Conservation (phyloP, 176 grass and related monocot genomes). For the Eleusine indica region DNA sequence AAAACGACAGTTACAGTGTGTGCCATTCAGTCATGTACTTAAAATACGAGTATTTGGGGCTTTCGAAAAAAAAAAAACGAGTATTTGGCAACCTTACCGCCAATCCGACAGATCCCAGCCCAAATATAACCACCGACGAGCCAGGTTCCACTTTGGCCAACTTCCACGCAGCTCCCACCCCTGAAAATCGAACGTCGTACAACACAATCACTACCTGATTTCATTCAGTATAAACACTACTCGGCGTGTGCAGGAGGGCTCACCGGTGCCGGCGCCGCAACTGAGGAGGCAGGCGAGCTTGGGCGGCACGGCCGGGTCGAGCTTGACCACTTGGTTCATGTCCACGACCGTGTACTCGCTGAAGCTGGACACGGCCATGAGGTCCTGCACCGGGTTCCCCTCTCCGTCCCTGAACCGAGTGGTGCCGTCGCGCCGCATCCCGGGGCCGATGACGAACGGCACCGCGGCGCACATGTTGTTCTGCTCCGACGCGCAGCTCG, state of each 20-base stretch:
- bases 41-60: no score
- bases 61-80: background rate
- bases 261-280: conserved; percentile 66
- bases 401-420: conserved; percentile 56
- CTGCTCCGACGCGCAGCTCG: conserved; percentile 47
- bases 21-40: background rate
- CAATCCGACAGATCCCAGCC: conserved; percentile 74
- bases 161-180: conserved; percentile 77
- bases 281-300: conserved; percentile 70
- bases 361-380: conserved; percentile 71
- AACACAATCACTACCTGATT: background rate
- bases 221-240: background rate
- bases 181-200: conserved; percentile 32
- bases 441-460: conserved; percentile 25
- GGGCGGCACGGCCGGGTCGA: conserved; percentile 54
- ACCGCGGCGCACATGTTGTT: conserved; percentile 62
- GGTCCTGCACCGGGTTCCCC: conserved; percentile 52
- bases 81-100: conserved; percentile 36
- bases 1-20: background rate
- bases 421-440: conserved; percentile 75
- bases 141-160: conserved; percentile 55
- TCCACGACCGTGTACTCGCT: conserved; percentile 85
- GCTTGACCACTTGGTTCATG: conserved; percentile 54
- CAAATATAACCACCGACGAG: conserved; percentile 64
- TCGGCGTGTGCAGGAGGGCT: background rate